Percentiles rank a stretch among this genome's conserved stretches.
Evolutionary conservation across 495 filamentous ascomycete species (phyloP).

Genomic region (Parathielavia hyrcaniae): DNA sequence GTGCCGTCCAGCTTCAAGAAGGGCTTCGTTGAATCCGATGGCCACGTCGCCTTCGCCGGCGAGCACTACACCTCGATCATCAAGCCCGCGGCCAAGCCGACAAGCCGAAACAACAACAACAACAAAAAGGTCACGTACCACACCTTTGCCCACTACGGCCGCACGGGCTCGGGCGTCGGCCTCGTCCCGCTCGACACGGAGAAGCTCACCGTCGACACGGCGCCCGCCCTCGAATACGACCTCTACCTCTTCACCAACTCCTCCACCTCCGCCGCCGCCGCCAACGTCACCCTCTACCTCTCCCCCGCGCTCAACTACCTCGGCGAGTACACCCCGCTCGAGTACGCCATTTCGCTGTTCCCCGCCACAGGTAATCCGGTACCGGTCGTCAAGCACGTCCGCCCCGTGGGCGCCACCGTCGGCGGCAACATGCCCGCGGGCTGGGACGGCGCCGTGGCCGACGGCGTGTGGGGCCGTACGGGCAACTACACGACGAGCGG

Average conservation of each 20-base stretch:
- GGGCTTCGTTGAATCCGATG: slow-evolving; percentile 62
- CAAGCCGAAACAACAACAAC: slow-evolving; percentile 31
- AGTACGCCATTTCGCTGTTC: slow-evolving; percentile 53
- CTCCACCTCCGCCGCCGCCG: slow-evolving; percentile 48
- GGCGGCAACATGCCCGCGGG: slow-evolving; percentile 48
- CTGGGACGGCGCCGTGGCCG: slow-evolving; percentile 52
- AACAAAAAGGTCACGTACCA: slow-evolving; percentile 39
- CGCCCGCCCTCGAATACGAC: slow-evolving; percentile 58
- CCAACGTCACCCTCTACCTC: slow-evolving; percentile 57
- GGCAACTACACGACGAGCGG: slow-evolving; percentile 48
- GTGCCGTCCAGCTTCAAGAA: slow-evolving; percentile 49
- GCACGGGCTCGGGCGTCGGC: slow-evolving; percentile 53
- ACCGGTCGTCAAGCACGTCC: slow-evolving; percentile 37
- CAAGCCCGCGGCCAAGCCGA: slow-evolving; percentile 31
- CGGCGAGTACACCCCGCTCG: slow-evolving; percentile 51
- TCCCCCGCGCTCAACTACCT: slow-evolving; percentile 56
- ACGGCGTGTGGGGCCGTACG: slow-evolving; percentile 52
- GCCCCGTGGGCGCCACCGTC: slow-evolving; percentile 46
- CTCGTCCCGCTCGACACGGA: slow-evolving; percentile 49
- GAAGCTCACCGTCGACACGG: slow-evolving; percentile 41
- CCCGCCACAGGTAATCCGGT: slow-evolving; percentile 21
- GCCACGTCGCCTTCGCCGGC: slow-evolving; percentile 55
- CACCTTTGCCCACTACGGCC: slow-evolving; percentile 49
- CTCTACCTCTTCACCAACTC: slow-evolving; percentile 58
- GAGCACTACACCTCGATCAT: slow-evolving; percentile 46